Percentiles rank a stretch among this genome's conserved stretches.
Conservation (phyloP, 129 eudicot species). For the Flaveria robusta region DNA sequence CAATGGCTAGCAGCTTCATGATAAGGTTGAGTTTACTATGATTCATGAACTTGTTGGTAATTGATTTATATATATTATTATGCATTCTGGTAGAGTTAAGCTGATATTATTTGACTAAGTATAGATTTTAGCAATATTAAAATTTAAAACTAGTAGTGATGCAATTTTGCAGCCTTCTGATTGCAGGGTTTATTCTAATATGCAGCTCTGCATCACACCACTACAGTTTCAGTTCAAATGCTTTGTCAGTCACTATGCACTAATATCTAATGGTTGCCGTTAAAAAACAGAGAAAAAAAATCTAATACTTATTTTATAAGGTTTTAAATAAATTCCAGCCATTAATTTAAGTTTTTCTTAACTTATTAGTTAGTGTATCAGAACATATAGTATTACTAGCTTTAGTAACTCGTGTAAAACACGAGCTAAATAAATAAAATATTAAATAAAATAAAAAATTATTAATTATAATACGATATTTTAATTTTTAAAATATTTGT, state of each 20-base stretch:
- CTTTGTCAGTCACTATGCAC: constrained; percentile 32
- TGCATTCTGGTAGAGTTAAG: constrained; percentile 20
- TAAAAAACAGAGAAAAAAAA: too few species aligned
- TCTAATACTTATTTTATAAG: background rate
- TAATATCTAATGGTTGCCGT: background rate
- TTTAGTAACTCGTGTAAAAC: too few species aligned
- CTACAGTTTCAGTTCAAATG: constrained; percentile 26
- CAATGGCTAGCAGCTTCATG: constrained; percentile 32
- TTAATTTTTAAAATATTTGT: too few species aligned
- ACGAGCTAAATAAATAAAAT: too few species aligned
- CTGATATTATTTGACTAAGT: constrained; percentile 21
- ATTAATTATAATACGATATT: too few species aligned
- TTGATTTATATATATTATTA: constrained; percentile 26
- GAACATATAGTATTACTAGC: too few species aligned
- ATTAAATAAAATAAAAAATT: too few species aligned
- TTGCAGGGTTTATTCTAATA: constrained; percentile 26
- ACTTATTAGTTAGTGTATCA: too few species aligned
- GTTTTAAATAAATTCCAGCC: background rate
- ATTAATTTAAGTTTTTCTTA: background rate
- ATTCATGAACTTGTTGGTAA: constrained; percentile 20
- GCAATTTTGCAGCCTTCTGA: constrained; percentile 21
- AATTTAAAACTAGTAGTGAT: constrained; percentile 15
- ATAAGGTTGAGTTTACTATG: constrained; percentile 27
- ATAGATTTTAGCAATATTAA: constrained; percentile 26
- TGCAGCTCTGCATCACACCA: constrained; percentile 40